Evolutionary conservation across 441 rosid genomes (phyloP).

Genomic region (Erodium chrysanthum): DNA sequence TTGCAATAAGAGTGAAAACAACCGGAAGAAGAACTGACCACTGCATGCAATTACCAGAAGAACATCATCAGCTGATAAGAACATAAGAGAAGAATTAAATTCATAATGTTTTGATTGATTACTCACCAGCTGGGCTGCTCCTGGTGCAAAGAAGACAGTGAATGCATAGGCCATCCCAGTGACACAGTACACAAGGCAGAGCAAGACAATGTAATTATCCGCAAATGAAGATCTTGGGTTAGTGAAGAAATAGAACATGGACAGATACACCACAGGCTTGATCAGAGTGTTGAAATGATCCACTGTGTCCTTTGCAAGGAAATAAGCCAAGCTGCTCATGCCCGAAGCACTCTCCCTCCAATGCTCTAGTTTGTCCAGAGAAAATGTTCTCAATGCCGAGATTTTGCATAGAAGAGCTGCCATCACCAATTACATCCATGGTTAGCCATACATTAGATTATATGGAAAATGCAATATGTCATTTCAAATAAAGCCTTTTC

Average conservation of each 20-base stretch:
- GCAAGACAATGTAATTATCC: constrained; percentile 64
- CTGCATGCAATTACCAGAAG: constrained; percentile 42
- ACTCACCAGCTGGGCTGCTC: constrained; percentile 91
- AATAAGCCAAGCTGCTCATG: constrained; percentile 84
- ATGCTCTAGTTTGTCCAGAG: constrained; percentile 75
- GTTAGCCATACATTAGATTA: too few relatives aligned
- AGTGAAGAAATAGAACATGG: constrained; percentile 97
- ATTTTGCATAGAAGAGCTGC: constrained; percentile 86
- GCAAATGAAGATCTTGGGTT: constrained; percentile 68
- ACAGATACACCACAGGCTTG: constrained; percentile 80
- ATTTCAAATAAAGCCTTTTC: neutral
- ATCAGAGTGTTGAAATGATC: constrained; percentile 82
- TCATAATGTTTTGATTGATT: neutral
- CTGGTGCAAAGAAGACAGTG: constrained; percentile 64
- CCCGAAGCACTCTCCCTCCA: constrained; percentile 88
- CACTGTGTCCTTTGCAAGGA: constrained; percentile 75
- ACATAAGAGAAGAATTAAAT: neutral
- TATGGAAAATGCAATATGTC: too few relatives aligned
- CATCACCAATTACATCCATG: neutral
- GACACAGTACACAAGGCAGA: constrained; percentile 85
- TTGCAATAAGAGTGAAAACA: constrained; percentile 56
- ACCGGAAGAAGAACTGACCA: constrained; percentile 94
- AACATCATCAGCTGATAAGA: neutral
- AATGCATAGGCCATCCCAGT: constrained; percentile 73
- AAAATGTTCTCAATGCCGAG: constrained; percentile 80